Percentiles rank a stretch among this genome's conserved stretches.
Evolutionary conservation across 495 filamentous ascomycete species (phyloP).

Genomic region (Xylaria scruposa): DNA sequence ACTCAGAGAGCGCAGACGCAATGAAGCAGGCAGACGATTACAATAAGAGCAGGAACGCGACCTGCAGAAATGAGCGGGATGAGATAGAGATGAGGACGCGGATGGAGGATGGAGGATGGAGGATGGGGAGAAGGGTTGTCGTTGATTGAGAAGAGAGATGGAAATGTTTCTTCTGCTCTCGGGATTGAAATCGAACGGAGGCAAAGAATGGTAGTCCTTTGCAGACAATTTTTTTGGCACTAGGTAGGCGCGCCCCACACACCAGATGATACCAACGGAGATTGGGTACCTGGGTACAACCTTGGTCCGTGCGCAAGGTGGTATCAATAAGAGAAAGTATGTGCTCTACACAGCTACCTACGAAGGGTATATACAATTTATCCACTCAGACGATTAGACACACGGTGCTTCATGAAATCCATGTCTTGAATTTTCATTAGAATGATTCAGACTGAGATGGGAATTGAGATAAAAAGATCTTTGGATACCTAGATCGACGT

Average conservation of each 20-base stretch:
- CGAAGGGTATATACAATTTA: background rate
- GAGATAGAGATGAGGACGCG: slow-evolving; percentile 26
- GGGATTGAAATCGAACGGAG: slow-evolving; percentile 21
- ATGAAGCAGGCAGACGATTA: slow-evolving; percentile 29
- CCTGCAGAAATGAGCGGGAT: slow-evolving; percentile 38
- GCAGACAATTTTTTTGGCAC: slow-evolving; percentile 32
- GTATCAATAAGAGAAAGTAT: too few species aligned
- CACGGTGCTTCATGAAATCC: background rate
- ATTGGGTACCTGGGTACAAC: background rate
- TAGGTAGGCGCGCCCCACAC: slow-evolving; percentile 30
- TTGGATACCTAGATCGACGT: background rate
- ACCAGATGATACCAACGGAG: background rate
- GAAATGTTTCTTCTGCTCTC: slow-evolving; percentile 23
- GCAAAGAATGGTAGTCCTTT: slow-evolving; percentile 22
- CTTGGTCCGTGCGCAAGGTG: background rate
- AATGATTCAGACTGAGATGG: background rate
- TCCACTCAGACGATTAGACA: background rate
- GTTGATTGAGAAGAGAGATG: slow-evolving; percentile 24
- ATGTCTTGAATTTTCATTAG: background rate
- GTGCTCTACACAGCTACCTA: too few species aligned
- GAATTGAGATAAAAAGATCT: background rate
- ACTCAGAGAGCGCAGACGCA: slow-evolving; percentile 33
- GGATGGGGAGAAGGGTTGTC: slow-evolving; percentile 28
- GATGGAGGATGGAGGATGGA: background rate
- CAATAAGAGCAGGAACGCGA: slow-evolving; percentile 27